Conservation (phyloP, 2,329 filamentous ascomycete species). For the Ophiostoma tasmaniense region DNA sequence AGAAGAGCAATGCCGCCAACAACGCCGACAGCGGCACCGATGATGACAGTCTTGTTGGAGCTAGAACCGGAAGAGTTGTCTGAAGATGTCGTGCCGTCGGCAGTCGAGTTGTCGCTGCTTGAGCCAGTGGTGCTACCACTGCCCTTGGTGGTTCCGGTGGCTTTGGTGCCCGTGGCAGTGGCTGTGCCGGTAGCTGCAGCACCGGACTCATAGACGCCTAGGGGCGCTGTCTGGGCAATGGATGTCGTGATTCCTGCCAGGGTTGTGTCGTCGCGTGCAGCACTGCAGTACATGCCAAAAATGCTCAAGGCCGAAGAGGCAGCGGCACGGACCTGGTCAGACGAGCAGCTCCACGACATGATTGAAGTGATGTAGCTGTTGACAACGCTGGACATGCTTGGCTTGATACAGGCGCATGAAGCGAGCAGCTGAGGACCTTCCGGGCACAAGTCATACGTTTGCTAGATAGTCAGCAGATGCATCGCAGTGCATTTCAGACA, state of each 20-base stretch:
- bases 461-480: slow-evolving; percentile 22
- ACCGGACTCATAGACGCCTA: not conserved
- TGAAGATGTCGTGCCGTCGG: not conserved
- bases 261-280: slow-evolving; percentile 34
- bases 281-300: slow-evolving; percentile 42
- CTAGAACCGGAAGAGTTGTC: slow-evolving; percentile 10
- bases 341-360: slow-evolving; percentile 38
- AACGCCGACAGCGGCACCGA: slow-evolving; percentile 29
- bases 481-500: not conserved
- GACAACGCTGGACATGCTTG: slow-evolving; percentile 36
- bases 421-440: slow-evolving; percentile 41
- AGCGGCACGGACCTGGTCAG: slow-evolving; percentile 28
- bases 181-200: not conserved
- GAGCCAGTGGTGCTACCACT: slow-evolving; percentile 3
- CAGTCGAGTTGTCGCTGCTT: not conserved
- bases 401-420: slow-evolving; percentile 45
- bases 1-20: slow-evolving; percentile 28
- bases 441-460: slow-evolving; percentile 36
- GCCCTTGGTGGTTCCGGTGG: slow-evolving; percentile 2
- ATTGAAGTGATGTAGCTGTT: slow-evolving; percentile 36
- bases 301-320: slow-evolving; percentile 36
- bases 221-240: slow-evolving; percentile 15
- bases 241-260: slow-evolving; percentile 36
- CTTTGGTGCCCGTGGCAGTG: not conserved
- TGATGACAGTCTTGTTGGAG: slow-evolving; percentile 29